Percentiles rank a stretch among this genome's conserved stretches.
These are phyloP conservation scores for Calonectria fujianensis DNA, from an alignment of 2,329 filamentous ascomycete species.

Conservation along the genomic window DNA sequence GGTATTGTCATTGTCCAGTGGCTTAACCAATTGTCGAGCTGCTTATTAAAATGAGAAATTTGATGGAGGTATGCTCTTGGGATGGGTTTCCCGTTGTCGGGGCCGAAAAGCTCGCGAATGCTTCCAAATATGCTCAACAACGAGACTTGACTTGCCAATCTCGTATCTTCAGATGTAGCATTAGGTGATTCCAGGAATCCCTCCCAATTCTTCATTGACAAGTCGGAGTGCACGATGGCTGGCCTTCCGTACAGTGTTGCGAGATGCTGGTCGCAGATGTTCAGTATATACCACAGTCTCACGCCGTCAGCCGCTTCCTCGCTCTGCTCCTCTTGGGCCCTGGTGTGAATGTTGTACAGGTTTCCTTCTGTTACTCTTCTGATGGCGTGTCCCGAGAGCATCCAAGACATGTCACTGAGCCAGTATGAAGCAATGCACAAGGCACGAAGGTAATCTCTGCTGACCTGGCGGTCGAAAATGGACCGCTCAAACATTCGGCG, in stretches of 20 bases:
- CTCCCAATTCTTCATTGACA: slow-evolving; percentile 73
- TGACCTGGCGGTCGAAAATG: slow-evolving; percentile 60
- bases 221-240: slow-evolving; percentile 74
- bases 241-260: slow-evolving; percentile 76
- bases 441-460: slow-evolving; percentile 73
- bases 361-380: slow-evolving; percentile 68
- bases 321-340: slow-evolving; percentile 59
- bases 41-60: slow-evolving; percentile 57
- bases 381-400: slow-evolving; percentile 72
- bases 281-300: slow-evolving; percentile 75
- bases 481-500: slow-evolving; percentile 70
- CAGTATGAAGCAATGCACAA: slow-evolving; percentile 78
- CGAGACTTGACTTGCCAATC: slow-evolving; percentile 75
- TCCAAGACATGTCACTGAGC: slow-evolving; percentile 78
- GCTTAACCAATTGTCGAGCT: slow-evolving; percentile 62
- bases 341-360: slow-evolving; percentile 62
- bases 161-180: slow-evolving; percentile 71
- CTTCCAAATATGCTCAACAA: slow-evolving; percentile 75
- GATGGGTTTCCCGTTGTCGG: slow-evolving; percentile 71
- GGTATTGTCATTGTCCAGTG: slow-evolving; percentile 59
- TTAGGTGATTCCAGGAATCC: slow-evolving; percentile 69
- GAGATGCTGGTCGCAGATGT: slow-evolving; percentile 76
- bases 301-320: slow-evolving; percentile 69
- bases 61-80: slow-evolving; percentile 71
- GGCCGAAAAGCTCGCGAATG: slow-evolving; percentile 73